These are phyloP conservation scores for Russula compacta DNA, from an alignment of 768 basidiomycete species.

Conservation along the genomic window DNA sequence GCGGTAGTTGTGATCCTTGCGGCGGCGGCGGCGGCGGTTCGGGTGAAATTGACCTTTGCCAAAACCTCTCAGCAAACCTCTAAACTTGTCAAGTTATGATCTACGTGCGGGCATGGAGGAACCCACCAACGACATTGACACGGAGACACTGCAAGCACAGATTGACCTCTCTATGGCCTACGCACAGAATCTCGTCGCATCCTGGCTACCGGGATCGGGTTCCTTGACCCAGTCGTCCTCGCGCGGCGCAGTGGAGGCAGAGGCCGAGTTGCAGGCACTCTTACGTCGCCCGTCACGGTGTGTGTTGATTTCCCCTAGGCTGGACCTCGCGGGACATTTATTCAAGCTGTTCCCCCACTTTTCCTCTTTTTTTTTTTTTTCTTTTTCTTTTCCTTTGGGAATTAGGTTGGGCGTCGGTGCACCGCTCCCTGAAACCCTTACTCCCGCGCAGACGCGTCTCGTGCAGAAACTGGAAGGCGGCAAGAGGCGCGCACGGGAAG, in stretches of 20 bases:
- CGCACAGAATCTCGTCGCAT: slow-evolving; percentile 61
- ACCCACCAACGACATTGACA: slow-evolving; percentile 49
- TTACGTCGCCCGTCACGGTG: slow-evolving; percentile 67
- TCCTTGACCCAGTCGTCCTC: slow-evolving; percentile 19
- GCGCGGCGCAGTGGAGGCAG: slow-evolving; percentile 20
- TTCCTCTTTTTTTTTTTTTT: background rate
- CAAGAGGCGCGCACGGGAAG: slow-evolving; percentile 40
- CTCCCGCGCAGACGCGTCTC: slow-evolving; percentile 36
- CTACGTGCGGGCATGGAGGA: slow-evolving; percentile 26
- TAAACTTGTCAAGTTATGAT: slow-evolving; percentile 2
- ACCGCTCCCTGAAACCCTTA: slow-evolving; percentile 38
- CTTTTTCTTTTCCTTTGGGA: background rate
- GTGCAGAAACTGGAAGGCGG: slow-evolving; percentile 45
- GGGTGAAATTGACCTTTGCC: too few relatives aligned
- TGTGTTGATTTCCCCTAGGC: slow-evolving; percentile 14
- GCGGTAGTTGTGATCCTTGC: too few relatives aligned
- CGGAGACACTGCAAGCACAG: slow-evolving; percentile 69
- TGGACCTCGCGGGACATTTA: background rate
- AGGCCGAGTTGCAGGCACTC: slow-evolving; percentile 54
- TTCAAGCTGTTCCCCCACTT: background rate
- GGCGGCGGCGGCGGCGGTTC: too few relatives aligned
- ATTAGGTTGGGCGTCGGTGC: slow-evolving; percentile 71
- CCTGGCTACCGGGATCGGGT: slow-evolving; percentile 47
- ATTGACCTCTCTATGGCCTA: slow-evolving; percentile 74
- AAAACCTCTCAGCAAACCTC: background rate